Conservation (phyloP, 78 protist genomes). For the Dictyostelium intermedium region DNA sequence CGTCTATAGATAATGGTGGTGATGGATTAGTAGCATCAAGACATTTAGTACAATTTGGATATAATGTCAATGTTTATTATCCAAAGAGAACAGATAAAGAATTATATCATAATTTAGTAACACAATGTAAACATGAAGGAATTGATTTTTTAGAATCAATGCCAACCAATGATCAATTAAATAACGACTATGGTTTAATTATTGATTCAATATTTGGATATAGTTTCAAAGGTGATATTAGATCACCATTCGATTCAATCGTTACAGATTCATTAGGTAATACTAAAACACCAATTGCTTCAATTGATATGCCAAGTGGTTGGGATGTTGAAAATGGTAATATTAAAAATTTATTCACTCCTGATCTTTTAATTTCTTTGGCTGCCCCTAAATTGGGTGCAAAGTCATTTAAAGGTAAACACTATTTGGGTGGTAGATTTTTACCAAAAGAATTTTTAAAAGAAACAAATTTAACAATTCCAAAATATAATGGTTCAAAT, state of each 20-base stretch:
- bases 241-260: constrained; percentile 89
- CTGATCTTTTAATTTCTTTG: constrained; percentile 80
- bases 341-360: constrained; percentile 24
- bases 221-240: constrained; percentile 86
- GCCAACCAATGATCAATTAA: constrained; percentile 5
- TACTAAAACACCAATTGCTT: constrained; percentile 59
- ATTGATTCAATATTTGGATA: constrained; percentile 94
- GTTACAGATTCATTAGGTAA: background rate
- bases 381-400: constrained; percentile 92
- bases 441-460: constrained; percentile 69
- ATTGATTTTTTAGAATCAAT: constrained; percentile 11
- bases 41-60: constrained; percentile 89
- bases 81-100: constrained; percentile 84
- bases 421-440: constrained; percentile 93
- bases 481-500: constrained; percentile 63
- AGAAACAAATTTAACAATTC: constrained; percentile 65
- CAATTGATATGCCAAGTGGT: constrained; percentile 93
- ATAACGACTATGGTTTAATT: constrained; percentile 52
- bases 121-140: constrained; percentile 43
- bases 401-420: constrained; percentile 78
- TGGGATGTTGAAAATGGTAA: constrained; percentile 91
- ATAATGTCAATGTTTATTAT: constrained; percentile 77
- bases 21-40: constrained; percentile 95
- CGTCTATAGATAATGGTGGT: constrained; percentile 91
- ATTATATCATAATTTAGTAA: constrained; percentile 29